These are phyloP conservation scores for Friedmanniomyces endolithicus DNA, from an alignment of 495 filamentous ascomycete genomes.

Conservation along the genomic window DNA sequence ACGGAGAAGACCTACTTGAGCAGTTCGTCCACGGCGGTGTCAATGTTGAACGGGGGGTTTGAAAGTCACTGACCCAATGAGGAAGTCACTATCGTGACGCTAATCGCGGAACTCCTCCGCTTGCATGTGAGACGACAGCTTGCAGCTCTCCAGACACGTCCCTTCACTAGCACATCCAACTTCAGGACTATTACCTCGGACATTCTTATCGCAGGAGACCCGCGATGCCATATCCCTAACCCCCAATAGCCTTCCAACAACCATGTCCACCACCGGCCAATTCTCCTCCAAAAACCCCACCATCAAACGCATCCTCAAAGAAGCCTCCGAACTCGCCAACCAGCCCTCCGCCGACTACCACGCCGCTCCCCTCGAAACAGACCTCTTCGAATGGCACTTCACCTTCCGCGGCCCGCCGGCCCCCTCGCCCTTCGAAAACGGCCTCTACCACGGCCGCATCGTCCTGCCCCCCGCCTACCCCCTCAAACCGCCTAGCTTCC, in stretches of 20 bases:
- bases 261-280: conserved; percentile 33
- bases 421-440: conserved; percentile 61
- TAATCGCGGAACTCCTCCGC: not conserved
- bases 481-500: conserved; percentile 78
- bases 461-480: conserved; percentile 80
- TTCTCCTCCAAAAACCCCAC: conserved; percentile 72
- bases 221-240: not conserved
- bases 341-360: conserved; percentile 70
- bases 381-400: conserved; percentile 99
- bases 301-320: conserved; percentile 68
- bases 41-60: no score
- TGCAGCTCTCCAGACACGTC: not conserved
- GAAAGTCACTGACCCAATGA: no score
- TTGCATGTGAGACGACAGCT: not conserved
- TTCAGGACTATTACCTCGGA: not conserved
- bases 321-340: conserved; percentile 70
- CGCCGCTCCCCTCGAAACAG: conserved; percentile 66
- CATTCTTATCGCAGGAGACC: not conserved
- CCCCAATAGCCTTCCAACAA: not conserved
- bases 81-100: not conserved
- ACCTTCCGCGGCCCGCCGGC: conserved; percentile 81
- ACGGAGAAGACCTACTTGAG: no score
- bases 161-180: not conserved
- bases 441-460: conserved; percentile 94
- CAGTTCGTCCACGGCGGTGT: no score